Base-by-base conservation (phyloP, 148 eudicot species). In the Fagopyrum homotropicum region DNA sequence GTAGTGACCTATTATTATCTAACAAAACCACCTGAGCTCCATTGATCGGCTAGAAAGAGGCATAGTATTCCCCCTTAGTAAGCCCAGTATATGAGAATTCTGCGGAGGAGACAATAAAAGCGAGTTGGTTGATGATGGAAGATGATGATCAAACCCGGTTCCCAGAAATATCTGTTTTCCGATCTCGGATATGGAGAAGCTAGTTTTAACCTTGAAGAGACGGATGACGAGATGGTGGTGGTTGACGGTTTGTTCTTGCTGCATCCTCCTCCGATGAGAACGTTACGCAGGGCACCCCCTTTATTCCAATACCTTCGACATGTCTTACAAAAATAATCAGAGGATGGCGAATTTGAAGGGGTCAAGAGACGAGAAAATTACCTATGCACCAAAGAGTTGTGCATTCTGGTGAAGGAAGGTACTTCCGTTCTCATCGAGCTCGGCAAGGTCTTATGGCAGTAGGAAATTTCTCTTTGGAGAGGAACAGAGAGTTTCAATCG, bases 231-330 rank as follows among this genome's bases (percentile, higher is more conserved):
- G 40, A 1, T 22, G 66, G 10, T 7, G 66, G 40, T 9, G 5
- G 66, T 26, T 0, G 66, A 16, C 19, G 17, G 22, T 35, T 60
- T 60, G 66, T 60, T 60, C 35, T 60, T 60, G 35, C 66, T 22
- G 14, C 66, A 60, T 2, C 66, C 66, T 11, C 66, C 66, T 22
- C 66, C 66, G 3, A 60, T 60, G 66, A 35, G 66, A 7, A 60
- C 66, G 43, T 60, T 60, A 60, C 66, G 66, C 4, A 60, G 40
- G 4, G 66, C 66, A 0, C 66, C 66, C 11, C 66, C 66, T 60
- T 60, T 60, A 7, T 35, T 60, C 66, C 66, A 60, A 26, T 60
- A 60, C 66, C 66, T 19, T 7, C 66, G 66, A 19, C 66, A 60
- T 9, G 66, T 60, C 66, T 60, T 60, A 11, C 66, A 60, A 35